These are phyloP conservation scores for Backusella mclennaniae DNA, from an alignment of 192 early-diverging fungal species.

Conservation along the genomic window DNA sequence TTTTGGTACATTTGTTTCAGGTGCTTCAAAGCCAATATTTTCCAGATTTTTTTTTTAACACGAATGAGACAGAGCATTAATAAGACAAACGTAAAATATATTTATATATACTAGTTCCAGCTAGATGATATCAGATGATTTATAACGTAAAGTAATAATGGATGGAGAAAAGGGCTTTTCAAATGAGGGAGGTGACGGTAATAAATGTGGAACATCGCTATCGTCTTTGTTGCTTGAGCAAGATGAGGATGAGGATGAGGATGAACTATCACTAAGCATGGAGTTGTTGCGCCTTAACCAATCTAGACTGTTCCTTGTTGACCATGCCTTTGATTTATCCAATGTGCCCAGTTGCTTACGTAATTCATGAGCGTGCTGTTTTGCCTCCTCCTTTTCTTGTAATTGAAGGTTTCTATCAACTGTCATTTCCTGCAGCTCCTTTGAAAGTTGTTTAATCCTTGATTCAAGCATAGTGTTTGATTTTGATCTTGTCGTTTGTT, in stretches of 20 bases:
- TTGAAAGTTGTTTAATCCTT: not conserved
- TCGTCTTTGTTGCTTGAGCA: not conserved
- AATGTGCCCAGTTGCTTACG: not conserved
- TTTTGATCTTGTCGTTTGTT: not conserved
- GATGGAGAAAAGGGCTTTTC: not conserved
- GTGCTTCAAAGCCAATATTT: too few species aligned
- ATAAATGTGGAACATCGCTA: not conserved
- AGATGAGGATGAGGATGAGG: not conserved
- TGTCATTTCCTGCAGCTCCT: not conserved
- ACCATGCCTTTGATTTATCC: not conserved
- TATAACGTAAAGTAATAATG: not conserved
- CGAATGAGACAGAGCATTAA: too few species aligned
- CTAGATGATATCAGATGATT: not conserved
- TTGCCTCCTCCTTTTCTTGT: not conserved
- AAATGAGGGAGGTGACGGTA: not conserved
- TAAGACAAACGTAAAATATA: too few species aligned
- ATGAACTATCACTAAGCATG: not conserved
- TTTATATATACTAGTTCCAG: not conserved
- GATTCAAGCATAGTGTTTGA: not conserved
- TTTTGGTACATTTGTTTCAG: too few species aligned
- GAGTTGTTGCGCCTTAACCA: not conserved
- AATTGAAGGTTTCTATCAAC: not conserved
- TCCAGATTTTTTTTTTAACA: too few species aligned
- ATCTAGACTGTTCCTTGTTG: not conserved
- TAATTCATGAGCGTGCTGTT: not conserved